Conservation (phyloP, 306 rosid genomes). For the Quercus agrifolia region DNA sequence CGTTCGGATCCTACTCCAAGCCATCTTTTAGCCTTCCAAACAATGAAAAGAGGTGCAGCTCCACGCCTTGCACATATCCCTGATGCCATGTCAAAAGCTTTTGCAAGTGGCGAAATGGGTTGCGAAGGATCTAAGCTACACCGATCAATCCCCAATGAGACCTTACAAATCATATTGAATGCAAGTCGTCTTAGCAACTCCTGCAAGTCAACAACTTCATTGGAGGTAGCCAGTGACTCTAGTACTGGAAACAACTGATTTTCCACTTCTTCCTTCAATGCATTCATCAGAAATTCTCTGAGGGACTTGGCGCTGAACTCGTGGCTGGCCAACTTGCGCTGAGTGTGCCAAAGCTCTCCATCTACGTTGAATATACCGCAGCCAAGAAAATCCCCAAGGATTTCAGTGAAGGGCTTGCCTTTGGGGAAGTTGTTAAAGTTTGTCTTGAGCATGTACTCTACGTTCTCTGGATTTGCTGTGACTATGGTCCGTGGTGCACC, state of each 20-base stretch:
- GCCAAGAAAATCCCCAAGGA: conserved; percentile 82
- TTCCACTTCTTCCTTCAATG: conserved; percentile 50
- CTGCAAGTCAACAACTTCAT: conserved; percentile 53
- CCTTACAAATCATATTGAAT: conserved; percentile 61
- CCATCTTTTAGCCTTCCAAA: conserved; percentile 80
- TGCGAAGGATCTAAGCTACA: conserved; percentile 51
- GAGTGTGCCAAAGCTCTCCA: conserved; percentile 63
- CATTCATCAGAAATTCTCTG: conserved; percentile 33
- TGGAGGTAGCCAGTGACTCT: conserved; percentile 29
- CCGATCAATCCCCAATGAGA: conserved; percentile 47
- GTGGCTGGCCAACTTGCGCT: conserved; percentile 69
- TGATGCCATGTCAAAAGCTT: conserved; percentile 67
- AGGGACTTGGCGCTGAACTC: conserved; percentile 60
- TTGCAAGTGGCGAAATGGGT: conserved; percentile 37
- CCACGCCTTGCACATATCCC: conserved; percentile 72
- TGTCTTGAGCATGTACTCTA: conserved; percentile 79
- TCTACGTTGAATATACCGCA: conserved; percentile 82
- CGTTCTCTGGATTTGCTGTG: conserved; percentile 67
- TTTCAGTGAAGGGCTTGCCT: conserved; percentile 78
- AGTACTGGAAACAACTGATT: conserved; percentile 47
- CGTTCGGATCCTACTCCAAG: conserved; percentile 72
- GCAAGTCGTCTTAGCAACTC: conserved; percentile 65
- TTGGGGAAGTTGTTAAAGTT: conserved; percentile 85
- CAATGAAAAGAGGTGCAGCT: conserved; percentile 54
- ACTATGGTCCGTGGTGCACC: conserved; percentile 67